Conservation (phyloP, 2,329 filamentous ascomycete genomes). For the Chrysoporthe cubensis region DNA sequence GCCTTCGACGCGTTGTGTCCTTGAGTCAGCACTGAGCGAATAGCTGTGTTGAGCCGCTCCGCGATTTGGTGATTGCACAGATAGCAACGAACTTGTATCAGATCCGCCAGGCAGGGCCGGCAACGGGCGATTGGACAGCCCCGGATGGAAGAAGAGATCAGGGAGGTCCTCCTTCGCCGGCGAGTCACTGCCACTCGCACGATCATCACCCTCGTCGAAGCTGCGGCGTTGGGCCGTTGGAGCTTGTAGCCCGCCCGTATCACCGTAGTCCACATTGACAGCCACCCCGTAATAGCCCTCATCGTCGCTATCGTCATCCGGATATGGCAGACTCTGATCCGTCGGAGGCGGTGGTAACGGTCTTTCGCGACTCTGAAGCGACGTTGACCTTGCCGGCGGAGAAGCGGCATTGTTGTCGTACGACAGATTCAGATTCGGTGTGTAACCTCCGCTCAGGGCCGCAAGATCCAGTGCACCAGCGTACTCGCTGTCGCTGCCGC, state of each 20-base stretch:
- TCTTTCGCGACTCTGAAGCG: slow-evolving; percentile 24
- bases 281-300: slow-evolving; percentile 22
- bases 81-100: slow-evolving; percentile 60
- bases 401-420: slow-evolving; percentile 55
- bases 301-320: slow-evolving; percentile 49
- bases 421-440: slow-evolving; percentile 52
- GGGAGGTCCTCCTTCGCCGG: slow-evolving; percentile 74
- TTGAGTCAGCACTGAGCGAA: slow-evolving; percentile 53
- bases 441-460: slow-evolving; percentile 73
- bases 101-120: slow-evolving; percentile 66
- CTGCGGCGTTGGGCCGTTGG: slow-evolving; percentile 76
- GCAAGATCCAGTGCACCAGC: slow-evolving; percentile 70
- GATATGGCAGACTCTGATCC: slow-evolving; percentile 41
- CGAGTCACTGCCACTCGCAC: slow-evolving; percentile 66
- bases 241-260: slow-evolving; percentile 85
- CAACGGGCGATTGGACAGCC: slow-evolving; percentile 68
- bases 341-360: slow-evolving; percentile 39
- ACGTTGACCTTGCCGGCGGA: slow-evolving; percentile 40
- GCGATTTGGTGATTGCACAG: slow-evolving; percentile 47
- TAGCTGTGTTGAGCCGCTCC: slow-evolving; percentile 54
- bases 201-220: slow-evolving; percentile 92
- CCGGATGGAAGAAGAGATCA: slow-evolving; percentile 93
- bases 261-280: slow-evolving; percentile 82
- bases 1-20: slow-evolving; percentile 44
- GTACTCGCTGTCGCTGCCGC: slow-evolving; percentile 73